These are phyloP conservation scores for Peronospora farinosa DNA, from an alignment of 352 stramenopile genomes.

Conservation along the genomic window DNA sequence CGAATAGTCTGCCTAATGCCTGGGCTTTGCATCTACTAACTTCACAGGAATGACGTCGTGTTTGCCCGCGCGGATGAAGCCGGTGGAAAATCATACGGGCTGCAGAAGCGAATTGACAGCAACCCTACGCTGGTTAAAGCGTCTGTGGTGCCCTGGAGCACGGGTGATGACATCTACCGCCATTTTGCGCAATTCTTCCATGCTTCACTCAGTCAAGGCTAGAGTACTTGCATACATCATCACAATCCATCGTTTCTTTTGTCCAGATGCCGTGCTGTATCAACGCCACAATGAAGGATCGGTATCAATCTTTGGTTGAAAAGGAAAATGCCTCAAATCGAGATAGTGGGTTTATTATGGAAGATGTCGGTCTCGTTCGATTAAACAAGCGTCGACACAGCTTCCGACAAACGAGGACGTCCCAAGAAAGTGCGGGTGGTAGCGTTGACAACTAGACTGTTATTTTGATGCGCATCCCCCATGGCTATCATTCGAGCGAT, in stretches of 20 bases:
- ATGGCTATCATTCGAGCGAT: slow-evolving; percentile 32
- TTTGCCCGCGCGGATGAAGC: slow-evolving; percentile 57
- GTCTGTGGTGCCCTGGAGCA: slow-evolving; percentile 49
- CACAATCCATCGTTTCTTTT: not conserved
- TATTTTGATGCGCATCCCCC: slow-evolving; percentile 23
- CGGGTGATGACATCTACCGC: slow-evolving; percentile 54
- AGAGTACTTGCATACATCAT: not conserved
- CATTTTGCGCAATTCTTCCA: slow-evolving; percentile 37
- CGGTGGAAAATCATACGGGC: slow-evolving; percentile 40
- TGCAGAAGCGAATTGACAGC: slow-evolving; percentile 45
- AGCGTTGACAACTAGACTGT: slow-evolving; percentile 19
- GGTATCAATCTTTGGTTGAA: not conserved
- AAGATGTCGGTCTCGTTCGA: too few species aligned
- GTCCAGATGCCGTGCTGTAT: not conserved
- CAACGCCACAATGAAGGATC: not conserved
- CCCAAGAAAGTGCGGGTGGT: slow-evolving; percentile 24
- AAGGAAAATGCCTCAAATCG: too few species aligned
- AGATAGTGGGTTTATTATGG: too few species aligned
- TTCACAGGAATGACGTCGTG: slow-evolving; percentile 43
- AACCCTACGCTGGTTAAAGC: slow-evolving; percentile 35
- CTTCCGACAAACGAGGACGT: slow-evolving; percentile 25
- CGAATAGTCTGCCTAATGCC: not conserved
- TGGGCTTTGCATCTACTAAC: not conserved
- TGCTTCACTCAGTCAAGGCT: not conserved
- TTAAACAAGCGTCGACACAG: slow-evolving; percentile 23